Percentiles rank a stretch among this genome's conserved stretches.
phyloP scores from a whole-genome alignment of 345 rosid genomes.

The Crucihimalaya himalaica region DNA sequence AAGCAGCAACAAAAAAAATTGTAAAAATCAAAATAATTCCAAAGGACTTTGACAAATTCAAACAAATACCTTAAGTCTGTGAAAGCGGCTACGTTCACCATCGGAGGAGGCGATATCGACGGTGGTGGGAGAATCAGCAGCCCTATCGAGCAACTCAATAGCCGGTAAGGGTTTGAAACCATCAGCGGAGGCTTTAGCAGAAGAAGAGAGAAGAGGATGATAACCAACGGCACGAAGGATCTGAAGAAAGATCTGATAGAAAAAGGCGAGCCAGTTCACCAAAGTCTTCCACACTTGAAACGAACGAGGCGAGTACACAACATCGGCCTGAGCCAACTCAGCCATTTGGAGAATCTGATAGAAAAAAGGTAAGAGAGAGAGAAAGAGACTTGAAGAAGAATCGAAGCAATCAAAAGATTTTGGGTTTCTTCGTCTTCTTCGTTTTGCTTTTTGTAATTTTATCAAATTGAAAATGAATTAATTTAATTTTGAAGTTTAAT shows the following conservation, averaged over 20 bases:
- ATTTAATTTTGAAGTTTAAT: not conserved
- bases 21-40: slow-evolving; percentile 11
- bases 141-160: slow-evolving; percentile 62
- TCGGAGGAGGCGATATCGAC: slow-evolving; percentile 51
- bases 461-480: no score
- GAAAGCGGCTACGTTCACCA: slow-evolving; percentile 16
- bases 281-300: slow-evolving; percentile 65
- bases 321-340: slow-evolving; percentile 93
- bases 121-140: slow-evolving; percentile 47
- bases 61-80: slow-evolving; percentile 63
- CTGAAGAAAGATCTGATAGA: slow-evolving; percentile 80
- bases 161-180: slow-evolving; percentile 74
- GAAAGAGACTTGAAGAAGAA: slow-evolving; percentile 16
- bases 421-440: slow-evolving; percentile 9
- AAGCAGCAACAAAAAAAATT: not conserved
- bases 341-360: slow-evolving; percentile 51
- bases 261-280: slow-evolving; percentile 77
- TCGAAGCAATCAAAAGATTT: slow-evolving; percentile 19
- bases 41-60: slow-evolving; percentile 19
- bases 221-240: slow-evolving; percentile 72
- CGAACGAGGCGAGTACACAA: slow-evolving; percentile 65
- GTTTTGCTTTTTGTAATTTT: not conserved
- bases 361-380: not conserved
- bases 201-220: slow-evolving; percentile 65
- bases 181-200: slow-evolving; percentile 47